These are phyloP conservation scores for Vicia villosa DNA, from an alignment of 306 rosid genomes.

Conservation along the genomic window DNA sequence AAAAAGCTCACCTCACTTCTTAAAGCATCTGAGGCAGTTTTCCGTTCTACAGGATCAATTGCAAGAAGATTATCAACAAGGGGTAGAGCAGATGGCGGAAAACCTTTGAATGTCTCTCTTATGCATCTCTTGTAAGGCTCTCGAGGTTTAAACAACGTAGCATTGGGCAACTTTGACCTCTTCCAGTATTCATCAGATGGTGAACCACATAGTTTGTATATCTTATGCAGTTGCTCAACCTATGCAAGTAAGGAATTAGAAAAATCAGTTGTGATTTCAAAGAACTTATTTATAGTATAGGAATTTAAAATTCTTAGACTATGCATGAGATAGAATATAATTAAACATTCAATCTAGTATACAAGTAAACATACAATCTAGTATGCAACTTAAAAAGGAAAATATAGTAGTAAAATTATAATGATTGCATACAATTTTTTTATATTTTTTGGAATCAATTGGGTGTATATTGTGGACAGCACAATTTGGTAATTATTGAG, in stretches of 20 bases:
- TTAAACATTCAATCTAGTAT: slow-evolving; percentile 1
- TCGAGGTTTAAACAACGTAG: slow-evolving; percentile 82
- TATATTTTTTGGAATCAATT: too few species aligned
- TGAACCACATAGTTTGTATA: slow-evolving; percentile 94
- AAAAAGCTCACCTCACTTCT: slow-evolving; percentile 65
- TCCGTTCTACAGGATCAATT: slow-evolving; percentile 84
- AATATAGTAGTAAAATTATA: too few species aligned
- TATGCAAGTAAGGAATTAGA: slow-evolving; percentile 37
- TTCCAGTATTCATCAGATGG: slow-evolving; percentile 93
- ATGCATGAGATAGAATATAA: slow-evolving; percentile 6
- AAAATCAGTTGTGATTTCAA: slow-evolving; percentile 22
- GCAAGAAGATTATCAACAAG: slow-evolving; percentile 88
- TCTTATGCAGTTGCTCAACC: slow-evolving; percentile 98
- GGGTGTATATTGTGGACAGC: slow-evolving; percentile 5
- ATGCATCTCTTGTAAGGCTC: slow-evolving; percentile 82
- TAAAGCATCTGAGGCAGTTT: slow-evolving; percentile 80
- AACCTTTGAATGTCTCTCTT: slow-evolving; percentile 74
- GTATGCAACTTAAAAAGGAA: too few species aligned
- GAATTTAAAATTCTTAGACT: slow-evolving; percentile 16
- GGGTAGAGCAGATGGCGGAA: slow-evolving; percentile 75
- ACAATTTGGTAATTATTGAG: slow-evolving; percentile 15
- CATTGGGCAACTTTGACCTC: slow-evolving; percentile 85
- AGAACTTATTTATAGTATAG: slow-evolving; percentile 1
- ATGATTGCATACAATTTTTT: too few species aligned
- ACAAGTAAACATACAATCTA: too few species aligned